Percentiles rank a stretch among this genome's conserved stretches.
phyloP scores from a whole-genome alignment of 768 basidiomycete genomes.

The Mycena crocata region DNA sequence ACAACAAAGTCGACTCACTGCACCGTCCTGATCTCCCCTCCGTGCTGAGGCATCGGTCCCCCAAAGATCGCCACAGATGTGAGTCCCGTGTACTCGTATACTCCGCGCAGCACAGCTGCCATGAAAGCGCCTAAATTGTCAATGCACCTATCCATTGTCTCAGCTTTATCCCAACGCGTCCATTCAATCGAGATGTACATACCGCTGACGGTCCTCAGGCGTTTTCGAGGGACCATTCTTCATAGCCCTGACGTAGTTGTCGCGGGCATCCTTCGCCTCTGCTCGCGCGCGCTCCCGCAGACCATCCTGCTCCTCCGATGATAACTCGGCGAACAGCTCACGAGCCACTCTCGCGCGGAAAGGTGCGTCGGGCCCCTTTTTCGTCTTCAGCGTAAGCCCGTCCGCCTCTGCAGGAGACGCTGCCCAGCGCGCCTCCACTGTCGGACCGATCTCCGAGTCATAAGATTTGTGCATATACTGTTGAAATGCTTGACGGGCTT shows the following conservation, averaged over 20 bases:
- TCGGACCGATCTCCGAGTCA: too few relatives aligned
- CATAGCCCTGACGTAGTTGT: not conserved
- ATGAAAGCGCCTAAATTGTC: not conserved
- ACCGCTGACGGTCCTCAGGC: conserved; percentile 9
- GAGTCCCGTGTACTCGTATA: too few relatives aligned
- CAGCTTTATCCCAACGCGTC: too few relatives aligned
- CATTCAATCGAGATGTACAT: too few relatives aligned
- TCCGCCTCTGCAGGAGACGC: too few relatives aligned
- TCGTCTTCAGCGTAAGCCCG: too few relatives aligned
- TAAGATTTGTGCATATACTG: too few relatives aligned
- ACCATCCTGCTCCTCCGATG: not conserved
- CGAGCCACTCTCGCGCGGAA: conserved; percentile 10
- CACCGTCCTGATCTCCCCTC: too few relatives aligned
- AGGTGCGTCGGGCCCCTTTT: not conserved
- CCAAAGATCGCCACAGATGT: not conserved
- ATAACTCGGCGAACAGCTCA: not conserved
- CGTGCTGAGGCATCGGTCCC: not conserved
- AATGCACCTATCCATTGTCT: not conserved
- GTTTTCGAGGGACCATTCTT: not conserved
- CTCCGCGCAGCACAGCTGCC: not conserved
- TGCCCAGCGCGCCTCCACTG: too few relatives aligned
- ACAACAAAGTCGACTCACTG: too few relatives aligned
- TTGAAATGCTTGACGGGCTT: too few relatives aligned
- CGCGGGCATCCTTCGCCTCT: not conserved
- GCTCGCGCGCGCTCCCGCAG: not conserved